A percentile compares a stretch with the other conserved stretches of the same genome.
Conservation (phyloP, 176 grass and related monocot species). For the Alopecurus myosuroides region DNA sequence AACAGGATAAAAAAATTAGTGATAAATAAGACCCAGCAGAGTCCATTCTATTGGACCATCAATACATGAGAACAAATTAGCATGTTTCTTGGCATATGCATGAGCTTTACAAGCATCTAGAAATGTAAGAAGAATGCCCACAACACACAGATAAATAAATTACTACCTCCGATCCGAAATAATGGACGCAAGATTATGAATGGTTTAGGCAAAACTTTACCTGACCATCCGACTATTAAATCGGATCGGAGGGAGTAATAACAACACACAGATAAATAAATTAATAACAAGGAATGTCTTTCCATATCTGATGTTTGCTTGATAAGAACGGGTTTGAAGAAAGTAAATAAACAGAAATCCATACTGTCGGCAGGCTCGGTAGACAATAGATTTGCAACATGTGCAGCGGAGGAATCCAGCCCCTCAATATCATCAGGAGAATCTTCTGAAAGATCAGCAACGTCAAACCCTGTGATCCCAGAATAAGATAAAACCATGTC, state of each 20-base stretch:
- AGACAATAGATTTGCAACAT: constrained; percentile 95
- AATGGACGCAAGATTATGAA: too few relatives aligned
- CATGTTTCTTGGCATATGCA: neutral
- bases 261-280: neutral
- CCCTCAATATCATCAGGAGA: constrained; percentile 75
- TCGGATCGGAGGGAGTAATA: too few relatives aligned
- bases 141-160: too few relatives aligned
- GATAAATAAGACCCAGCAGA: neutral
- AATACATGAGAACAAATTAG: neutral
- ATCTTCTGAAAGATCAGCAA: constrained; percentile 81
- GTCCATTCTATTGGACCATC: neutral
- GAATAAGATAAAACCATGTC: neutral
- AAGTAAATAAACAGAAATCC: neutral
- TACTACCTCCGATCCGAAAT: too few relatives aligned
- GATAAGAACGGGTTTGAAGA: neutral
- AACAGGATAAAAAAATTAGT: constrained; percentile 4
- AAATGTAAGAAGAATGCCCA: neutral
- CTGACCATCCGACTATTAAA: too few relatives aligned
- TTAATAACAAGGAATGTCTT: neutral
- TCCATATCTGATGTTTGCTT: neutral
- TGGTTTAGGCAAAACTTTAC: too few relatives aligned
- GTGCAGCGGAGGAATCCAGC: constrained; percentile 82
- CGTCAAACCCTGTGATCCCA: constrained; percentile 80
- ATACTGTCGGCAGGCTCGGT: constrained; percentile 90
- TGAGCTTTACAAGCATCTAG: neutral